Conservation (phyloP, 805 yeast species). For the Blastobotrys terrestris region DNA sequence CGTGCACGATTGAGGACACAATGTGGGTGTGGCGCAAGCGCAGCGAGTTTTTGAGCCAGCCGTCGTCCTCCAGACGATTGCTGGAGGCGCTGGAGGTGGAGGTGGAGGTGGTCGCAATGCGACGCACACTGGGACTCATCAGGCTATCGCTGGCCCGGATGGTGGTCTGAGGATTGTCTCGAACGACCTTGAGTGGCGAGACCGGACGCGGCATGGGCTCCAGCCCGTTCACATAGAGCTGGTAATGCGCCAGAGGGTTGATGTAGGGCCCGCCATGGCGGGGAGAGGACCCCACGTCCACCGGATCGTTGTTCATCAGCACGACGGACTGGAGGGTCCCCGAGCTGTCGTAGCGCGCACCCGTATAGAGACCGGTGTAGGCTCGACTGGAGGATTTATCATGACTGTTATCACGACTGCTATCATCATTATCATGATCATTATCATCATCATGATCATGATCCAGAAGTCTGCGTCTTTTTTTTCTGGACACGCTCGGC, state of each 20-base stretch:
- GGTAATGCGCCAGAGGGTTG: neutral
- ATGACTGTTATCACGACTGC: too few relatives aligned
- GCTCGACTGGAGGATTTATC: too few relatives aligned
- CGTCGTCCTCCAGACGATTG: slow-evolving; percentile 5
- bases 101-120: neutral
- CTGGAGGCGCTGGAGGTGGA: neutral
- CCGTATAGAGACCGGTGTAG: neutral
- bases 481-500: too few relatives aligned
- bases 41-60: slow-evolving; percentile 6
- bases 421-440: too few relatives aligned
- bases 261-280: neutral
- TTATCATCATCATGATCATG: too few relatives aligned
- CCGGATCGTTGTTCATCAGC: neutral
- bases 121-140: slow-evolving; percentile 4
- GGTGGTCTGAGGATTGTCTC: slow-evolving; percentile 10
- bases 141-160: neutral
- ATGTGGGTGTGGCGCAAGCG: slow-evolving; percentile 11
- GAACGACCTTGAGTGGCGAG: slow-evolving; percentile 9
- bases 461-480: too few relatives aligned
- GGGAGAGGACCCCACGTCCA: neutral
- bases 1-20: slow-evolving; percentile 13
- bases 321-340: neutral
- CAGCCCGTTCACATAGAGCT: slow-evolving; percentile 9
- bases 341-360: neutral
- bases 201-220: slow-evolving; percentile 16